These are phyloP conservation scores for Pichia norvegensis DNA, from an alignment of 1,139 yeast genomes.

Conservation along the genomic window DNA sequence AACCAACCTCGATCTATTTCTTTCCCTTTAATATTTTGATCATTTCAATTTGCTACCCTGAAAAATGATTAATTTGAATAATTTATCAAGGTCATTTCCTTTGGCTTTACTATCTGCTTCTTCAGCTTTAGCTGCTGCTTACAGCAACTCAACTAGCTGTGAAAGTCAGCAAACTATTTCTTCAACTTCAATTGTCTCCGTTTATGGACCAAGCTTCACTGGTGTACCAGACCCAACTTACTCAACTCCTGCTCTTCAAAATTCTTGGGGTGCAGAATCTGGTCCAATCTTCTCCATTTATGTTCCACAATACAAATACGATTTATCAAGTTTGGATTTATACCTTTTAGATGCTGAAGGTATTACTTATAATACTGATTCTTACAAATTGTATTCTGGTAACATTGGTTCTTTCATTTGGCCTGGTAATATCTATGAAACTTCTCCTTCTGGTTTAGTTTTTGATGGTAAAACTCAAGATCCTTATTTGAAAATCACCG, in stretches of 20 bases:
- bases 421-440: slow-evolving; percentile 10
- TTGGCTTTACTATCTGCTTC: slow-evolving; percentile 6
- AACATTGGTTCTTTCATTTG: slow-evolving; percentile 12
- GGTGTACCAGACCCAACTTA: slow-evolving; percentile 7
- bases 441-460: slow-evolving; percentile 3
- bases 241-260: slow-evolving; percentile 7
- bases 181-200: slow-evolving; percentile 8
- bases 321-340: slow-evolving; percentile 9
- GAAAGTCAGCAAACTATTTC: slow-evolving; percentile 1
- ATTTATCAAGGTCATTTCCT: slow-evolving; percentile 1
- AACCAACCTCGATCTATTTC: slow-evolving; percentile 12
- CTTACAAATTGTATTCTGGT: slow-evolving; percentile 12
- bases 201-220: slow-evolving; percentile 12
- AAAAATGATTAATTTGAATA: slow-evolving; percentile 10
- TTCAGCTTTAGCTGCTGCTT: slow-evolving; percentile 6
- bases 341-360: background rate
- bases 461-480: slow-evolving; percentile 14
- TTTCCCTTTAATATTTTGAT: slow-evolving; percentile 2
- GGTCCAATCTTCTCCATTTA: slow-evolving; percentile 12
- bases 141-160: slow-evolving; percentile 7
- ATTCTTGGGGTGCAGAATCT: slow-evolving; percentile 1
- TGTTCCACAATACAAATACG: slow-evolving; percentile 10
- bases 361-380: background rate
- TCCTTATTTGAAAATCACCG: slow-evolving; percentile 12
- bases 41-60: background rate